Evolutionary conservation across 2,329 filamentous ascomycete species (phyloP).

Genomic region (Aureobasidium musti): DNA sequence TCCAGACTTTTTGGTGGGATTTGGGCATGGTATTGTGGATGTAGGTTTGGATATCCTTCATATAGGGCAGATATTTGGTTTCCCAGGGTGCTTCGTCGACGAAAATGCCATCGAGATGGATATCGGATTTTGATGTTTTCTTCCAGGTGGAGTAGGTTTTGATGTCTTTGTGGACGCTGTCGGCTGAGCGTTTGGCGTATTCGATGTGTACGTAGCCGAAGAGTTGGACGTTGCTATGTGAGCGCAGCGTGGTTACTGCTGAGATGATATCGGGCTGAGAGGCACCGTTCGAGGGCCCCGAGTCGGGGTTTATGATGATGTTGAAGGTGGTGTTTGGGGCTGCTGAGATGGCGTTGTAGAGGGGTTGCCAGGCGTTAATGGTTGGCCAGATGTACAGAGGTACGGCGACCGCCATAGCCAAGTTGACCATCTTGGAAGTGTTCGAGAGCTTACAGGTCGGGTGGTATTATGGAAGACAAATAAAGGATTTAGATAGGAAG

Average conservation of each 20-base stretch:
- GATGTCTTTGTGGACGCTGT: constrained; percentile 35
- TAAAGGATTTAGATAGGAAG: neutral
- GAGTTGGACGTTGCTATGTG: constrained; percentile 35
- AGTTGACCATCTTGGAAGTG: constrained; percentile 24
- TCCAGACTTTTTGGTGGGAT: constrained; percentile 26
- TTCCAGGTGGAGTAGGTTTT: constrained; percentile 36
- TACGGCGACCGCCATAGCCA: constrained; percentile 28
- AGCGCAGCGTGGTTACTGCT: constrained; percentile 36
- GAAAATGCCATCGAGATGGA: constrained; percentile 37
- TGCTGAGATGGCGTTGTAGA: constrained; percentile 31
- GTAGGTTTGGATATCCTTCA: constrained; percentile 27
- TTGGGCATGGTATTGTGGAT: constrained; percentile 15
- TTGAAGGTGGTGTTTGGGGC: constrained; percentile 38
- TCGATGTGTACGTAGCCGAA: constrained; percentile 38
- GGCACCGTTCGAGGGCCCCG: constrained; percentile 33
- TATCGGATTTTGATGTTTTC: constrained; percentile 31
- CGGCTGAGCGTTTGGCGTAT: constrained; percentile 34
- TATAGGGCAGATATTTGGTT: constrained; percentile 28
- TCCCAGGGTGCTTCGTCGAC: constrained; percentile 36
- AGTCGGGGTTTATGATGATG: constrained; percentile 38
- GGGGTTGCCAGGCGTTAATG: constrained; percentile 30
- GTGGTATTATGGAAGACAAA: neutral
- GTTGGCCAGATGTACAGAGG: constrained; percentile 32
- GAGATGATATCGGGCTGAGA: constrained; percentile 36
- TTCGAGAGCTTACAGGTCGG: neutral